Conservation (phyloP, 1,139 yeast species). For the Schizosaccharomyces versatilis region DNA sequence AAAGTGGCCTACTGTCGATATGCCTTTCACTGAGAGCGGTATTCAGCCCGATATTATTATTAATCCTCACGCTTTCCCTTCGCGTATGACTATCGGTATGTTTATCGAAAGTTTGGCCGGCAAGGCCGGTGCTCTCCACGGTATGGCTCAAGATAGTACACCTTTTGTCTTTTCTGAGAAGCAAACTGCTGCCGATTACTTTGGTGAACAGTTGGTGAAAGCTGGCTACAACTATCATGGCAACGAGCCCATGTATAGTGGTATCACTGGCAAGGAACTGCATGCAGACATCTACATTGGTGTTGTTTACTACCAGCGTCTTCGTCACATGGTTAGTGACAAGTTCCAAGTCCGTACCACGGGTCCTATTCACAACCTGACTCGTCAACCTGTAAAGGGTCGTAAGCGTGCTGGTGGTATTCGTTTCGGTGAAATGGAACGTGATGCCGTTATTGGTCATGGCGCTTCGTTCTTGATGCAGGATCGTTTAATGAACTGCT, state of each 20-base stretch:
- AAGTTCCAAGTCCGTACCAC: slow-evolving; percentile 98
- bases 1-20: slow-evolving; percentile 89
- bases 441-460: slow-evolving; percentile 96
- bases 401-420: slow-evolving; percentile 98
- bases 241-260: slow-evolving; percentile 96
- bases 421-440: slow-evolving; percentile 98
- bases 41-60: slow-evolving; percentile 93
- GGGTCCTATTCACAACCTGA: slow-evolving; percentile 88
- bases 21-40: slow-evolving; percentile 93
- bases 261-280: slow-evolving; percentile 94
- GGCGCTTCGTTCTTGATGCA: slow-evolving; percentile 93
- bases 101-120: slow-evolving; percentile 95
- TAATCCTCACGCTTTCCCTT: slow-evolving; percentile 98
- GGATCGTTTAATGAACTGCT: slow-evolving; percentile 83
- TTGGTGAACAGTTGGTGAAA: slow-evolving; percentile 68
- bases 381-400: slow-evolving; percentile 99
- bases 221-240: slow-evolving; percentile 97
- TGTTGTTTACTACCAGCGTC: slow-evolving; percentile 88
- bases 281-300: slow-evolving; percentile 92
- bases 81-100: slow-evolving; percentile 99
- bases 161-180: slow-evolving; percentile 56
- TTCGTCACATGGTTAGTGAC: slow-evolving; percentile 98
- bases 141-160: slow-evolving; percentile 90
- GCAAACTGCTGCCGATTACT: slow-evolving; percentile 92
- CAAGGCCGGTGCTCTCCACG: slow-evolving; percentile 94